Conservation (phyloP, 768 basidiomycete genomes). For the Tricholomella constricta region DNA sequence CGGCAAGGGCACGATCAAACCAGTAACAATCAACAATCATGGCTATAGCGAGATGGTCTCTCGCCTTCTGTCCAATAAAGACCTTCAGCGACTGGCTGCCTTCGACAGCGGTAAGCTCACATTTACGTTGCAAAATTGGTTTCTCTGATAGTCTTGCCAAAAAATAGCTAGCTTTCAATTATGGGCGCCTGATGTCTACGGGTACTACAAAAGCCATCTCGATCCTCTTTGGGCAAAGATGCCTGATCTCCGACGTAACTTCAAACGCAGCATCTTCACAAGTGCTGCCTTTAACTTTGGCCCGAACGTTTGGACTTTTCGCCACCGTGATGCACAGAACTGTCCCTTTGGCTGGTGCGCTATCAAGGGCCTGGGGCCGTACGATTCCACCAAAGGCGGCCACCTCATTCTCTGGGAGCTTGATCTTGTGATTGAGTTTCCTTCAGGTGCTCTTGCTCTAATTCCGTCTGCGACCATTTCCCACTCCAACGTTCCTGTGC, state of each 20-base stretch:
- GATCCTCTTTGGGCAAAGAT: not conserved
- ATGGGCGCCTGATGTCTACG: not conserved
- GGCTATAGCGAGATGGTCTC: not conserved
- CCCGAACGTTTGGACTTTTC: not conserved
- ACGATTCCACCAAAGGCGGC: not conserved
- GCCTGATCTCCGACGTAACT: not conserved
- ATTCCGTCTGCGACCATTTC: not conserved
- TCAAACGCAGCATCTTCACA: not conserved
- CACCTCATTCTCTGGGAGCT: conserved; percentile 1
- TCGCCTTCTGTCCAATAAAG: not conserved
- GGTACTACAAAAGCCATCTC: not conserved
- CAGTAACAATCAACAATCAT: not conserved
- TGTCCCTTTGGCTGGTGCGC: not conserved
- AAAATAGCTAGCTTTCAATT: not conserved
- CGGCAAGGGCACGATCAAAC: not conserved
- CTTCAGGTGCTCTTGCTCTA: not conserved
- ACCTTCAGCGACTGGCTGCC: not conserved
- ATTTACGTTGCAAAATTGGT: too few species aligned
- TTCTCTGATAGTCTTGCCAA: too few species aligned
- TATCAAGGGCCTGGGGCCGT: not conserved
- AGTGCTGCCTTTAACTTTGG: not conserved
- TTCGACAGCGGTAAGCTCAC: not conserved
- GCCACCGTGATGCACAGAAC: not conserved
- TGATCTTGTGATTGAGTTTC: not conserved
- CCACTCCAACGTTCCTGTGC: not conserved